Conservation (phyloP, 106 monocot species). For the Acorus gramineus region DNA sequence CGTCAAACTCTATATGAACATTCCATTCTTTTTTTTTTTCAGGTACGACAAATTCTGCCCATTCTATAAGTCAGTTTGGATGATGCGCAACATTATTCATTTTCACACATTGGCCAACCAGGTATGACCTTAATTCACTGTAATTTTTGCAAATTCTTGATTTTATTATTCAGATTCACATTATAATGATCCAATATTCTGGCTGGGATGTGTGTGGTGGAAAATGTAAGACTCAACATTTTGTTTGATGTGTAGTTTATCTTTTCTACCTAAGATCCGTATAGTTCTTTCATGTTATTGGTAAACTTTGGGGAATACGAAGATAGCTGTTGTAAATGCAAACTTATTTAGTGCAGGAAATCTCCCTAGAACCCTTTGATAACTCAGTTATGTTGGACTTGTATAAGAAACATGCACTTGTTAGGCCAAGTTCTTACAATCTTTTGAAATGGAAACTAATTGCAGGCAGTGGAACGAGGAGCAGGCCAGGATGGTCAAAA, state of each 20-base stretch:
- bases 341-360: too few species aligned
- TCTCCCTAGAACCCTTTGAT: too few species aligned
- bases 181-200: neutral
- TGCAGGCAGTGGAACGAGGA: constrained; percentile 73
- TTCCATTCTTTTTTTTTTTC: constrained; percentile 1
- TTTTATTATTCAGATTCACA: too few species aligned
- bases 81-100: constrained; percentile 99
- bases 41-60: constrained; percentile 99
- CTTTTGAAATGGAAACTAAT: neutral
- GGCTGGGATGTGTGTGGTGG: neutral
- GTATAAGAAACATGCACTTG: too few species aligned
- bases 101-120: constrained; percentile 91
- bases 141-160: too few species aligned
- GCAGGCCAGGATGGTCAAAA: constrained; percentile 91
- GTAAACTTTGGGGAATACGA: too few species aligned
- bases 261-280: too few species aligned
- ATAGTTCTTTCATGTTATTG: too few species aligned
- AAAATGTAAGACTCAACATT: too few species aligned
- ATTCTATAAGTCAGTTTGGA: constrained; percentile 99
- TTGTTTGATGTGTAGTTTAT: too few species aligned
- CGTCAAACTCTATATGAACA: neutral
- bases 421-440: neutral
- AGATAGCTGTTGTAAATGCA: too few species aligned
- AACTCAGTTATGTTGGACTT: too few species aligned
- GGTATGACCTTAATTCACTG: constrained; percentile 26